These are phyloP conservation scores for Yamadazyma pseudoaaseri DNA, from an alignment of 1,139 yeast genomes.

Conservation along the genomic window DNA sequence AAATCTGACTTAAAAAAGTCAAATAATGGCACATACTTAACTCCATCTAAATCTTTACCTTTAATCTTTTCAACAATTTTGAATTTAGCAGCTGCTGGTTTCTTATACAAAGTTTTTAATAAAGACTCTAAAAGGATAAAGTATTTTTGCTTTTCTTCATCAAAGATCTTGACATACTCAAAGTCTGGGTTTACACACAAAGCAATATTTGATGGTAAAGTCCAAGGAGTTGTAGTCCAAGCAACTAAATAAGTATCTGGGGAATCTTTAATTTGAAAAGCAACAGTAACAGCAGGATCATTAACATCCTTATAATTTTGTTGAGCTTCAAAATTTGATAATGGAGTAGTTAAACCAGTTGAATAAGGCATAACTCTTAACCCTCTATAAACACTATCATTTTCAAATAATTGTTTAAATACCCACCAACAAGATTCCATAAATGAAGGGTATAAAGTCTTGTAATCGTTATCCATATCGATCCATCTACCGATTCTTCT, in stretches of 20 bases:
- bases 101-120: conserved; percentile 82
- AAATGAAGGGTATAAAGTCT: conserved; percentile 89
- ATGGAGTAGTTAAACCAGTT: conserved; percentile 94
- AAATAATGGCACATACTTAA: conserved; percentile 79
- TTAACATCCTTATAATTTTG: conserved; percentile 96
- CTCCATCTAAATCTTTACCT: conserved; percentile 80
- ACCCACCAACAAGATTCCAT: conserved; percentile 99
- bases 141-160: conserved; percentile 78
- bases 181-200: conserved; percentile 88
- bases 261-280: conserved; percentile 79
- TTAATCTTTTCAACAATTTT: conserved; percentile 75
- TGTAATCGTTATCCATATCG: conserved; percentile 97
- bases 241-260: conserved; percentile 85
- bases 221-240: conserved; percentile 99
- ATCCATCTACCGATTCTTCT: conserved; percentile 98
- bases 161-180: conserved; percentile 88
- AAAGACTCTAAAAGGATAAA: conserved; percentile 82
- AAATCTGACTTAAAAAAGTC: conserved; percentile 75
- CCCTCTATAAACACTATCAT: conserved; percentile 89
- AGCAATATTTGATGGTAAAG: conserved; percentile 91
- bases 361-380: conserved; percentile 98
- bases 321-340: conserved; percentile 97
- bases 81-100: conserved; percentile 87
- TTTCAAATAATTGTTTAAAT: conserved; percentile 81
- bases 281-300: conserved; percentile 95